Percentiles rank a stretch among this genome's conserved stretches.
Conservation (phyloP, 805 yeast species). For the Pichia heedii region DNA sequence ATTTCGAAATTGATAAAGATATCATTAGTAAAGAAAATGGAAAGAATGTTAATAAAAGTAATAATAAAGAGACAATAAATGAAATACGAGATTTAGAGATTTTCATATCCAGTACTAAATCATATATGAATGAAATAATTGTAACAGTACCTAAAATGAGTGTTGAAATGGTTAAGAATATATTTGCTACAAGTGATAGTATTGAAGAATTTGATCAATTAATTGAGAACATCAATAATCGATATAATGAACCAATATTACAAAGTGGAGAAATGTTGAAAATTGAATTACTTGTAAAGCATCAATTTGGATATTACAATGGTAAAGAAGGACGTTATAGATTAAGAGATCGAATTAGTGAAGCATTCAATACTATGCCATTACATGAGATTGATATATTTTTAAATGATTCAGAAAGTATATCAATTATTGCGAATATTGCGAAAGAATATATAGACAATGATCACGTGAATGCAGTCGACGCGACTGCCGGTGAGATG, state of each 20-base stretch:
- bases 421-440: no score
- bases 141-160: background rate
- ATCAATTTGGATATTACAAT: background rate
- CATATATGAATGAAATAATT: background rate
- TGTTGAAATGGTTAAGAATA: background rate
- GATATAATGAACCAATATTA: no score
- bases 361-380: no score
- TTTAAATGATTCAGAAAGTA: no score
- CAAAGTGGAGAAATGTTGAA: conserved; percentile 1
- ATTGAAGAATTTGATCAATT: background rate
- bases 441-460: no score
- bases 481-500: no score
- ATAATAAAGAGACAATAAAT: no score
- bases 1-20: background rate
- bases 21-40: background rate
- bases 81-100: background rate
- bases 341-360: background rate
- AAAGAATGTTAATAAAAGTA: no score
- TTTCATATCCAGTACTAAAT: background rate
- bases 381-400: no score
- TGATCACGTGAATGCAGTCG: no score
- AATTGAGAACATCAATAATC: no score
- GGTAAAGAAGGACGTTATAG: background rate
- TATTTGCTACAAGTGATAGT: background rate
- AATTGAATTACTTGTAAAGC: conserved; percentile 6